Evolutionary conservation across 495 filamentous ascomycete genomes (phyloP).

Genomic region (Pseudoneurospora amorphoporcata): DNA sequence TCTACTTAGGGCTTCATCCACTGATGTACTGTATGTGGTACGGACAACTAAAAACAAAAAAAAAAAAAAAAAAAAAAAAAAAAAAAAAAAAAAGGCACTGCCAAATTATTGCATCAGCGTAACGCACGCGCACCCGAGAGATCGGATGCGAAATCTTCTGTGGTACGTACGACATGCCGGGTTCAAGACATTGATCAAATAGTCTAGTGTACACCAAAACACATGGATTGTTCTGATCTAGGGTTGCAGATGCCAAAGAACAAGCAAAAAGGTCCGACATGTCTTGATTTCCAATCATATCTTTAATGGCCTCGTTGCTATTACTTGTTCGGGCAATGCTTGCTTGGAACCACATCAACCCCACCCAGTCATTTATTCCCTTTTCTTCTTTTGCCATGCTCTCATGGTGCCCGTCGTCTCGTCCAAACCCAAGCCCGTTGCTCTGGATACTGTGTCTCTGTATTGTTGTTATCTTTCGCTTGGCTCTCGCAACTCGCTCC

Average conservation of each 20-base stretch:
- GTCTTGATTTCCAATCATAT: background rate
- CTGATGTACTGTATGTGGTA: background rate
- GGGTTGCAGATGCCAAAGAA: background rate
- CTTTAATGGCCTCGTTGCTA: background rate
- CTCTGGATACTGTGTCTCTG: background rate
- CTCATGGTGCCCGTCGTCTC: background rate
- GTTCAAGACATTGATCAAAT: background rate
- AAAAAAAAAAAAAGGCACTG: background rate
- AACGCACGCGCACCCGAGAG: background rate
- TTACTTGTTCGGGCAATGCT: background rate
- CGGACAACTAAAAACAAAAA: too few species aligned
- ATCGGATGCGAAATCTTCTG: background rate
- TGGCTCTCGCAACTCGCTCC: background rate
- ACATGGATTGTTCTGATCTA: background rate
- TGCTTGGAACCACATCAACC: background rate
- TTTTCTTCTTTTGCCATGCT: background rate
- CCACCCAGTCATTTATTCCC: background rate
- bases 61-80: too few species aligned
- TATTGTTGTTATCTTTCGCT: background rate
- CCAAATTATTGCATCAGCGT: background rate
- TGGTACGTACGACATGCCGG: background rate
- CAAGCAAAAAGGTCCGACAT: background rate
- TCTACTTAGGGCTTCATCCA: background rate
- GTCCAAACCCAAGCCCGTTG: background rate
- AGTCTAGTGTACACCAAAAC: background rate